Percentiles rank a stretch among this genome's conserved stretches.
Conservation (phyloP, 257 asterid genomes). For the Solanum chiquidenum region DNA sequence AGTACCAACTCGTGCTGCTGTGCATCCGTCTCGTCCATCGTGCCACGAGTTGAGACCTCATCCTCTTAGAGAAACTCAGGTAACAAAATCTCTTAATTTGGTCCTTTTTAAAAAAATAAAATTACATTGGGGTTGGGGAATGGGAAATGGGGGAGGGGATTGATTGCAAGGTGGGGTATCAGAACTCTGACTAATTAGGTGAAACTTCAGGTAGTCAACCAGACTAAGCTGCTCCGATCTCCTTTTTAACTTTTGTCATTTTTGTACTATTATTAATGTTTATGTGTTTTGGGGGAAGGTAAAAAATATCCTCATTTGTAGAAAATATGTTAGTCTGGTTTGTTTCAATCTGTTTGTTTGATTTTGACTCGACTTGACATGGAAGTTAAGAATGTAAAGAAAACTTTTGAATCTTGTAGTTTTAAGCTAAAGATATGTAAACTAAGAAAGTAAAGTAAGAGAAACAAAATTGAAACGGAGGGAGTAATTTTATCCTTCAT, state of each 20-base stretch:
- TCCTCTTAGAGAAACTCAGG: constrained; percentile 70
- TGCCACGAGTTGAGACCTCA: constrained; percentile 66
- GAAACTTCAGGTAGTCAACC: neutral
- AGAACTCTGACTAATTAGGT: neutral
- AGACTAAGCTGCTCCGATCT: neutral
- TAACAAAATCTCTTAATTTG: neutral
- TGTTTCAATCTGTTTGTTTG: neutral
- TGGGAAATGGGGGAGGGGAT: neutral
- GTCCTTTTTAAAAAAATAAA: neutral
- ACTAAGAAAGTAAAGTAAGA: neutral
- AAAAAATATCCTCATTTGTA: neutral
- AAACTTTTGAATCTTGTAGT: neutral
- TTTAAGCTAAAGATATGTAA: neutral
- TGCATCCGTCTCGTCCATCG: constrained; percentile 48
- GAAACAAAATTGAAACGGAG: neutral
- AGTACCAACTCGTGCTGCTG: constrained; percentile 48
- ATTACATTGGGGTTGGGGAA: neutral
- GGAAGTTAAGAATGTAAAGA: neutral
- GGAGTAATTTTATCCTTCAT: neutral
- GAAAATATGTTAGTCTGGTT: neutral
- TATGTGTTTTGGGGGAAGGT: neutral
- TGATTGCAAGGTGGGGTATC: neutral
- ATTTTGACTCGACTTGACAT: neutral
- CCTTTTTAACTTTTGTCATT: neutral
- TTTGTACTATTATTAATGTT: neutral